Conservation (phyloP, 2,329 filamentous ascomycete species). For the Venturiaceae sp. region DNA sequence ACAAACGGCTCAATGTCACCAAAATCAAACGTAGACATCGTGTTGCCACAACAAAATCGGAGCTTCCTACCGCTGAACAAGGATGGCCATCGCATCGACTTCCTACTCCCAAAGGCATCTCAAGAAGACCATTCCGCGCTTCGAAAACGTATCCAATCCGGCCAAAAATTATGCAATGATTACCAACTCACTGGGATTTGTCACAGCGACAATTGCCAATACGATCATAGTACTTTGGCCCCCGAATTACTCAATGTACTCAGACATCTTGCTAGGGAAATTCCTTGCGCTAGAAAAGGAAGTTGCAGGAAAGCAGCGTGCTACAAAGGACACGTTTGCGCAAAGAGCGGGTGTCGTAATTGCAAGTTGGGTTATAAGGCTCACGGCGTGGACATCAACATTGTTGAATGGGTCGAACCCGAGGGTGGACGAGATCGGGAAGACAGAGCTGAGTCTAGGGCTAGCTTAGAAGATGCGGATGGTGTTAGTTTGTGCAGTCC, state of each 20-base stretch:
- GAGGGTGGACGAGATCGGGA: neutral
- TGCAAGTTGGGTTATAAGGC: neutral
- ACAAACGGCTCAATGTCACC: neutral
- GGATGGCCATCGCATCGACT: conserved; percentile 37
- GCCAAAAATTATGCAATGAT: conserved; percentile 39
- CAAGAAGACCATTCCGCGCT: conserved; percentile 29
- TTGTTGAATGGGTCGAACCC: neutral
- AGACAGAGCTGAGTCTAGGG: neutral
- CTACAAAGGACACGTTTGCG: conserved; percentile 36
- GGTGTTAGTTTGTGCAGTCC: neutral
- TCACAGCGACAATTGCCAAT: conserved; percentile 26
- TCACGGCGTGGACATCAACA: neutral
- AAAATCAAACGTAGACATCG: neutral
- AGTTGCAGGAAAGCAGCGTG: conserved; percentile 34
- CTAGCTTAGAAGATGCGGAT: neutral
- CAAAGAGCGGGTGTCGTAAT: conserved; percentile 18
- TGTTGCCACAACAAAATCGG: conserved; percentile 13
- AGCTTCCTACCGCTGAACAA: conserved; percentile 37
- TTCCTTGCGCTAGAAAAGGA: conserved; percentile 30
- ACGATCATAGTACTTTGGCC: conserved; percentile 36
- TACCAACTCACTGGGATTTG: conserved; percentile 35
- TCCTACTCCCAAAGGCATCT: conserved; percentile 26
- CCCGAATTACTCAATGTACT: conserved; percentile 29
- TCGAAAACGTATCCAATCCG: conserved; percentile 21
- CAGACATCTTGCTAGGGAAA: conserved; percentile 33